Base-by-base conservation (phyloP, 108 stramenopile genomes). In the Skeletonema marinoi region DNA sequence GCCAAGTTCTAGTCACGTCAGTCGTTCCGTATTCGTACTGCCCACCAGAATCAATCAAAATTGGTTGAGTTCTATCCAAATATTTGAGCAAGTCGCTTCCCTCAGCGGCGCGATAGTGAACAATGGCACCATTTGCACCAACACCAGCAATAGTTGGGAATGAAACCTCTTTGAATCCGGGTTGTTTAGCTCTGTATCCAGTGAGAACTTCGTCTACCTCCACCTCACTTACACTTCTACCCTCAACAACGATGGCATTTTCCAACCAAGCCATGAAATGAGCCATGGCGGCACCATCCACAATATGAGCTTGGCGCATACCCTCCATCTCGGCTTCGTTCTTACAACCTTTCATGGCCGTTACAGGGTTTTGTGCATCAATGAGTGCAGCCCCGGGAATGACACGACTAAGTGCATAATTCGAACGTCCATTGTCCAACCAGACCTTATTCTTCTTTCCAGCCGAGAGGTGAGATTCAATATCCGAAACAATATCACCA, bases 21-120 rank as follows among this genome's bases (percentile, higher is more conserved):
- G 99, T 99, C 9, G 98, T 99, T 13, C 99, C 99, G 77, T 97
- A 97, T 8, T 65, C 78, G 74, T 98, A 98, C 80, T 98, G 98
- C 3, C 87, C 97, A 10, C 96, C 97, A 7, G 94, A 89, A 83
- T 98, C 98, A 82, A 97, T 94, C 60, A 98, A 83, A 68, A 97
- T 92, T 16, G 93, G 92, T 44, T 88, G 72, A 16, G 69, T 77
- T 46, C 70, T 86, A 75, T 93, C 90, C 74, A 96, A 65, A 64
- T 88, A 82, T 65, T 90, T 83, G 58, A 93, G 73, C 36, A 91
- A 71, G 5, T 92, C 90, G 25, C 70, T 77, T 31, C 80, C 92
- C 32, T 84, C 79, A 11, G 85, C 83, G 25, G 97, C 94, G 32
- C 89, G 74, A 74, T 99, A 98, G 78, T 99, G 99, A 66, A 99